These are phyloP conservation scores for Aspergillus ochraceus DNA, from an alignment of 2,329 filamentous ascomycete genomes.

Conservation along the genomic window DNA sequence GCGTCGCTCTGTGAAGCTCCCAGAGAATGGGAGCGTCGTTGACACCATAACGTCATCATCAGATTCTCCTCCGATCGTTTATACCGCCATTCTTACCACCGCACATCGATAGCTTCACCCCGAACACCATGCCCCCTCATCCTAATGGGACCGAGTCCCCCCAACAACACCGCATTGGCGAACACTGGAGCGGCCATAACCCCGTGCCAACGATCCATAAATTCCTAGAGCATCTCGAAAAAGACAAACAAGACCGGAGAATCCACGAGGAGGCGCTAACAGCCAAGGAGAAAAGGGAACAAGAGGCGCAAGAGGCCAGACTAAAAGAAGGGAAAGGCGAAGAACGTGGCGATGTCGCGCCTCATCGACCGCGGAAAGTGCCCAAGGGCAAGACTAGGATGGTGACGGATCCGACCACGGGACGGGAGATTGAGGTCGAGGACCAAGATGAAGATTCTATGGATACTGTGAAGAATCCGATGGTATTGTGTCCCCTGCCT, in stretches of 20 bases:
- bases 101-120: background rate
- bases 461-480: conserved; percentile 69
- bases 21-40: background rate
- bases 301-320: background rate
- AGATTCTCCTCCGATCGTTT: background rate
- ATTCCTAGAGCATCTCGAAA: conserved; percentile 77
- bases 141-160: conserved; percentile 20
- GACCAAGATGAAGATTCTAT: conserved; percentile 72
- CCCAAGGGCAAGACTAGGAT: conserved; percentile 51
- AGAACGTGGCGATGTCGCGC: conserved; percentile 34
- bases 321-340: conserved; percentile 42
- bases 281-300: conserved; percentile 27
- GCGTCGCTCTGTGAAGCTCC: background rate
- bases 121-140: conserved; percentile 16
- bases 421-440: conserved; percentile 80
- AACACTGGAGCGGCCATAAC: conserved; percentile 80
- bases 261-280: conserved; percentile 37
- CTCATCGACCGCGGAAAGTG: conserved; percentile 50
- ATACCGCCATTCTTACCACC: background rate
- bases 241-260: conserved; percentile 71
- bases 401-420: conserved; percentile 87
- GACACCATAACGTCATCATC: background rate
- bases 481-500: conserved; percentile 47
- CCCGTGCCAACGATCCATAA: conserved; percentile 84
- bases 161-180: conserved; percentile 50